Base-by-base conservation (phyloP, 225 moss, liverwort and hornwort species). In the Polytrichum commune region DNA sequence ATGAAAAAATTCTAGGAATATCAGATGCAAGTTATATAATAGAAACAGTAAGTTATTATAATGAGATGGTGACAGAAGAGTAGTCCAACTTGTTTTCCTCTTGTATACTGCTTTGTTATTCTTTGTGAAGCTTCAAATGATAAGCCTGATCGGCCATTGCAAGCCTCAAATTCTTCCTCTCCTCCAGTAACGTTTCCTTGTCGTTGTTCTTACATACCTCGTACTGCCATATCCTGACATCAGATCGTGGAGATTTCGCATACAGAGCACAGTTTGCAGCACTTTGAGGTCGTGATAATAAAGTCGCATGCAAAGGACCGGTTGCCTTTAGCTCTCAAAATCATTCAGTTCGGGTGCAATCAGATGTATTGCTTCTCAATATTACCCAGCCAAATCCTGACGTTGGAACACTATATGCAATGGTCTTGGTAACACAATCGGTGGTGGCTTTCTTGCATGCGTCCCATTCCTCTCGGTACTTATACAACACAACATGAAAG, bases 241-340 rank as follows among this genome's bases (percentile, higher is more conserved):
- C 32, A 32, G 7, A 32, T 32, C 32, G 46, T 55, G 38, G 33
- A 54, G 10, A 75, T 66, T 53, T 27, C 53, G 69, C 66, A 69
- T 0, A 27, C 33, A 5, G 64, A 23, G 19, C 64, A 20, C 46
- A 0, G 23, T 27, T 71, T 70, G 24, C 62, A 66, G 67, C 38
- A 56, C 62, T 28, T 69, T 32, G 30, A 62, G 8, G n/a, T 32
- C 32, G 32, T 32, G 32, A 32, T 32, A 32, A 32, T 32, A 32
- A 32, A 32, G 32, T 32, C 7, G 7, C 32, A 32, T 32, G 32
- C 7, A 7, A 32, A 32, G 32, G 7, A 32, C 32, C 7, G 7
- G 32, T 32, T 29, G 7, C 32, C 32, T 32, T 32, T 32, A 32
- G 32, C 32, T 0, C 32, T 32, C 32, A 7, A 32, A 7, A 32